Percentiles rank a stretch among this genome's conserved stretches.
Conservation (phyloP, 2,329 filamentous ascomycete species). For the Penicillium sp. region DNA sequence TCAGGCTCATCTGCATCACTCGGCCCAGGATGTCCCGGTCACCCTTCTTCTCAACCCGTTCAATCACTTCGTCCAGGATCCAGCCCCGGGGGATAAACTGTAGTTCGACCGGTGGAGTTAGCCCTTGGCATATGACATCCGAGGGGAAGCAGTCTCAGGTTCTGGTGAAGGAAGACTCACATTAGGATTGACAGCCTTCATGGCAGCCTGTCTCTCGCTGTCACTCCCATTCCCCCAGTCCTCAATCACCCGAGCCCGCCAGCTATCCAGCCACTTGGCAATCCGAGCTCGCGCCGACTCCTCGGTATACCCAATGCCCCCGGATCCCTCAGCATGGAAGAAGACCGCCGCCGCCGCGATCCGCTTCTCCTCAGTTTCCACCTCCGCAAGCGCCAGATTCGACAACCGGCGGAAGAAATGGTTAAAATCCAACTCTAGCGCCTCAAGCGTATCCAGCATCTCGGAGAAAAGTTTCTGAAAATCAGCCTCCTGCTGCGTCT, state of each 20-base stretch:
- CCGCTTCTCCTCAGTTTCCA: conserved; percentile 66
- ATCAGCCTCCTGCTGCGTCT: conserved; percentile 68
- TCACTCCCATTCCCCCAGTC: conserved; percentile 72
- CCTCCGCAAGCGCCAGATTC: conserved; percentile 60
- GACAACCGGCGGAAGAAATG: conserved; percentile 86
- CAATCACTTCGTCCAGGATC: conserved; percentile 92
- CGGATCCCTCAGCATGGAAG: conserved; percentile 74
- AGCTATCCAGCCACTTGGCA: conserved; percentile 78
- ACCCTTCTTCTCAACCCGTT: conserved; percentile 78
- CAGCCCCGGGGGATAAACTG: conserved; percentile 84
- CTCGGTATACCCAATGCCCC: conserved; percentile 60
- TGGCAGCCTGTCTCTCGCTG: conserved; percentile 65
- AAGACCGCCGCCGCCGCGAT: conserved; percentile 70
- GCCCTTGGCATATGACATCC: not conserved
- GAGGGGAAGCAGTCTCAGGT: not conserved
- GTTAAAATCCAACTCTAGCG: conserved; percentile 85
- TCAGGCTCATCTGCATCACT: conserved; percentile 78
- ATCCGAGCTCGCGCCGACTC: conserved; percentile 67
- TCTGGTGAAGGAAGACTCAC: conserved; percentile 34
- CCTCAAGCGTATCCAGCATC: conserved; percentile 77
- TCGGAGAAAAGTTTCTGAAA: conserved; percentile 82
- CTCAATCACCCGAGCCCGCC: conserved; percentile 70
- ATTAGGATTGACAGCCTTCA: conserved; percentile 88
- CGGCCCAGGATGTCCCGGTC: conserved; percentile 77
- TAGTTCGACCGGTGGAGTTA: not conserved